A percentile compares a stretch with the other conserved stretches of the same genome.
These are phyloP conservation scores for Xylariomycetidae sp. DNA, from an alignment of 2,329 filamentous ascomycete species.

Conservation along the genomic window DNA sequence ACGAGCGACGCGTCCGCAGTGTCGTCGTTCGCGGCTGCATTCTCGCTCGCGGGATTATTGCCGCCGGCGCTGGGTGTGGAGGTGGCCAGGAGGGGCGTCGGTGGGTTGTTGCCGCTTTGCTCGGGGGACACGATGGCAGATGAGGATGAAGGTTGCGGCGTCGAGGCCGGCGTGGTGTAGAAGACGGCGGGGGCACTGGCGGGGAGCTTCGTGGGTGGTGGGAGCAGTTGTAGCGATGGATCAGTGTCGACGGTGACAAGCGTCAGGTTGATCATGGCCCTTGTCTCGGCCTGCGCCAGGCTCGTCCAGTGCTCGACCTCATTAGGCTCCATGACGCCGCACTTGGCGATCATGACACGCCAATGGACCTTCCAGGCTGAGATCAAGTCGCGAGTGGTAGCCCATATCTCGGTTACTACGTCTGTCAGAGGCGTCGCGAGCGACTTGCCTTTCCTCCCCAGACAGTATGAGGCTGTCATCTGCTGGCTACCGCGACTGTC, in stretches of 20 bases:
- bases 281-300: slow-evolving; percentile 45
- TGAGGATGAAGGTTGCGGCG: slow-evolving; percentile 54
- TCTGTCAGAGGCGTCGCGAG: slow-evolving; percentile 51
- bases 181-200: slow-evolving; percentile 37
- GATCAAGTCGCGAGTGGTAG: slow-evolving; percentile 68
- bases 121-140: slow-evolving; percentile 60
- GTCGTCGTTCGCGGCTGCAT: slow-evolving; percentile 34
- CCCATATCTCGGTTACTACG: slow-evolving; percentile 71
- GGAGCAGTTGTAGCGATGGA: slow-evolving; percentile 57
- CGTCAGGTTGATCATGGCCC: slow-evolving; percentile 47
- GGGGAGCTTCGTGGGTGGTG: slow-evolving; percentile 45
- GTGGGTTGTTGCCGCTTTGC: slow-evolving; percentile 44
- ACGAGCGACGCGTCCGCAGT: slow-evolving; percentile 64
- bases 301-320: slow-evolving; percentile 57
- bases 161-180: slow-evolving; percentile 61
- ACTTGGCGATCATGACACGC: slow-evolving; percentile 70
- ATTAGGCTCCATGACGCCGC: slow-evolving; percentile 58
- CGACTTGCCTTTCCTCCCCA: slow-evolving; percentile 52
- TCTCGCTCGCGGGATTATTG: slow-evolving; percentile 9
- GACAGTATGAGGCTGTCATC: slow-evolving; percentile 66
- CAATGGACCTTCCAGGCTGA: slow-evolving; percentile 65
- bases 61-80: slow-evolving; percentile 40
- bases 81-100: slow-evolving; percentile 34
- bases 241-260: slow-evolving; percentile 60
- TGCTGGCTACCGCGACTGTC: slow-evolving; percentile 71